These are phyloP conservation scores for Moesziomyces globuligerus DNA, from an alignment of 1,284 basidiomycete species.

Conservation along the genomic window DNA sequence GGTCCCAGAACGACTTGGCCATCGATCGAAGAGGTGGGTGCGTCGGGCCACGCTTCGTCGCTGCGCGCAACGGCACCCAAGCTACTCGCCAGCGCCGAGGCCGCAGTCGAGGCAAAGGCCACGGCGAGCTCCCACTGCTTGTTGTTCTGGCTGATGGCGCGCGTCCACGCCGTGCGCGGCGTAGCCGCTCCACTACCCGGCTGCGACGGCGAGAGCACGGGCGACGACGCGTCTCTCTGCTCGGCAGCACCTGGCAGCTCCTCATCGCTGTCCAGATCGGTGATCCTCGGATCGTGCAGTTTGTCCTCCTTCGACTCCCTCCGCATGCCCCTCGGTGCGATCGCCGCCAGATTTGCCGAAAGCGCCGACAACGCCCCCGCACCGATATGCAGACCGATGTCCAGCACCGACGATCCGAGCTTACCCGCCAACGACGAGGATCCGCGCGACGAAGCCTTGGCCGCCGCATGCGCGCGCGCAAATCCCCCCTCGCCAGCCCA, in stretches of 20 bases:
- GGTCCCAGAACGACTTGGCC: slow-evolving; percentile 1
- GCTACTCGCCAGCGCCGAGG: slow-evolving; percentile 41
- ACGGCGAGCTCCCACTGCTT: slow-evolving; percentile 53
- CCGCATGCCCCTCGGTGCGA: slow-evolving; percentile 13
- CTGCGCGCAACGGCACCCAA: slow-evolving; percentile 34
- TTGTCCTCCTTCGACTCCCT: background rate
- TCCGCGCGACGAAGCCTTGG: slow-evolving; percentile 10
- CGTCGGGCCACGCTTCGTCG: background rate
- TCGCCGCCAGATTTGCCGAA: slow-evolving; percentile 35
- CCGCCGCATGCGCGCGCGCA: slow-evolving; percentile 35
- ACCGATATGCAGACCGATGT: slow-evolving; percentile 41
- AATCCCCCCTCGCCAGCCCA: slow-evolving; percentile 16
- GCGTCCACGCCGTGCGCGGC: slow-evolving; percentile 26
- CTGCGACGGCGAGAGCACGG: slow-evolving; percentile 4
- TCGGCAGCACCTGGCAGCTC: slow-evolving; percentile 7
- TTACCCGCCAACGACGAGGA: slow-evolving; percentile 31
- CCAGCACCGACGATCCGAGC: slow-evolving; percentile 30
- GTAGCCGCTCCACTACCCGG: slow-evolving; percentile 24
- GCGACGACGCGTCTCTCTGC: background rate
- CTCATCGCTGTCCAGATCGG: slow-evolving; percentile 39
- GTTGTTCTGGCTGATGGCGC: slow-evolving; percentile 40
- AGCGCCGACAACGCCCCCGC: slow-evolving; percentile 40
- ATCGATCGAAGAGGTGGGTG: background rate
- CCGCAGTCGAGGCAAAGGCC: slow-evolving; percentile 47
- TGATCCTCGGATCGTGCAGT: slow-evolving; percentile 30